Conservation (phyloP, 2,329 filamentous ascomycete species). For the Epichloe baconii region DNA sequence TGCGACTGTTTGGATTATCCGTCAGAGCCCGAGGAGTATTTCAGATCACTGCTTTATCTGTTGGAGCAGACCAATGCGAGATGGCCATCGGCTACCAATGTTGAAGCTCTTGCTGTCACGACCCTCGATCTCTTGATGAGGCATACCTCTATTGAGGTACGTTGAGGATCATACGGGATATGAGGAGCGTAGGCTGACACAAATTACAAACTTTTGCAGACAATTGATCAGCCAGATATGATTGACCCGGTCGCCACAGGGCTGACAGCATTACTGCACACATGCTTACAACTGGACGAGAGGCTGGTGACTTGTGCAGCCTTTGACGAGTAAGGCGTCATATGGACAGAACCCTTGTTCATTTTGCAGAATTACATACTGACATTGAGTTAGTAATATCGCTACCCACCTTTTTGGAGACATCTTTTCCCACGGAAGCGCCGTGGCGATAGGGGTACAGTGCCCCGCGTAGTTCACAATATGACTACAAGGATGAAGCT, state of each 20-base stretch:
- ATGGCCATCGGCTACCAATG: conserved; percentile 17
- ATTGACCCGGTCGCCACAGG: conserved; percentile 18
- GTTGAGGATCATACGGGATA: conserved; percentile 5
- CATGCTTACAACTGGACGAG: conserved; percentile 18
- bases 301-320: conserved; percentile 11
- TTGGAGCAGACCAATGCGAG: background rate
- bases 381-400: conserved; percentile 12
- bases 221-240: conserved; percentile 14
- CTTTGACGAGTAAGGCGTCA: conserved; percentile 15
- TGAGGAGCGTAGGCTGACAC: background rate
- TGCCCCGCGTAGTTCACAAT: conserved; percentile 34
- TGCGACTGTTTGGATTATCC: conserved; percentile 18
- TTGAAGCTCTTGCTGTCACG: conserved; percentile 17
- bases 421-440: conserved; percentile 47
- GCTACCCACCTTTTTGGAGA: conserved; percentile 40
- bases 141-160: conserved; percentile 28
- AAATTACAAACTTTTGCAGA: conserved; percentile 6
- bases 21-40: conserved; percentile 30
- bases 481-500: conserved; percentile 43
- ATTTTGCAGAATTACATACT: background rate
- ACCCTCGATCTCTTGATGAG: conserved; percentile 22
- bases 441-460: conserved; percentile 10
- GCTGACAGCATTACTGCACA: conserved; percentile 16
- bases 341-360: background rate
- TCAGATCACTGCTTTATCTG: conserved; percentile 22